Conservation (phyloP, 129 eudicot species). For the Ambrosia artemisiifolia region DNA sequence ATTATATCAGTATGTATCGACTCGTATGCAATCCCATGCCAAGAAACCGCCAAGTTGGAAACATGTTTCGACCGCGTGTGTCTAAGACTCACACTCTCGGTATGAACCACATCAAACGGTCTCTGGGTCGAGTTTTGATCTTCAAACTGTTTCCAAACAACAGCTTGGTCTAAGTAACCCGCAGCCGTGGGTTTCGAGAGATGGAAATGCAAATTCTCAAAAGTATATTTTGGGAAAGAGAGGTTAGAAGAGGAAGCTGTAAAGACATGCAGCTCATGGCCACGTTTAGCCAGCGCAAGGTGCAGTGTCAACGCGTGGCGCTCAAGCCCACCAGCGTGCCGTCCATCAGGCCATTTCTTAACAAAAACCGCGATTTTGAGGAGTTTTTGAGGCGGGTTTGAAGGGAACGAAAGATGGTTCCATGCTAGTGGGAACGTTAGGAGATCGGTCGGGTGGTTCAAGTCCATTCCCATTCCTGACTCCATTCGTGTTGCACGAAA, state of each 20-base stretch:
- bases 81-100: conserved; percentile 69
- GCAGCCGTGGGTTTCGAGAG: conserved; percentile 53
- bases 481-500: conserved; percentile 18
- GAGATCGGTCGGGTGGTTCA: conserved; percentile 35
- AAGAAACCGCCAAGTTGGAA: conserved; percentile 54
- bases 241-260: conserved; percentile 48
- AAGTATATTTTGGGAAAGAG: conserved; percentile 44
- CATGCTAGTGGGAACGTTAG: conserved; percentile 46
- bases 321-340: conserved; percentile 71
- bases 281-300: conserved; percentile 60
- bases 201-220: conserved; percentile 45
- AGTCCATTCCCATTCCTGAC: background rate
- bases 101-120: conserved; percentile 66
- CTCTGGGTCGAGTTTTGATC: conserved; percentile 40
- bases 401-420: conserved; percentile 57
- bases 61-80: conserved; percentile 47
- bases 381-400: conserved; percentile 44
- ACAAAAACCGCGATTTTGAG: conserved; percentile 79
- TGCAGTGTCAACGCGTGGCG: conserved; percentile 72
- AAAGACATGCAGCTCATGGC: conserved; percentile 74
- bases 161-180: conserved; percentile 62
- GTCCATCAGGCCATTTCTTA: conserved; percentile 64
- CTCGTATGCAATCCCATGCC: conserved; percentile 87
- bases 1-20: conserved; percentile 71
- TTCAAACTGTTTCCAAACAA: conserved; percentile 57